A percentile compares a stretch with the other conserved stretches of the same genome.
phyloP scores from a whole-genome alignment of 2,329 filamentous ascomycete genomes.

The Botrytis medusae region DNA sequence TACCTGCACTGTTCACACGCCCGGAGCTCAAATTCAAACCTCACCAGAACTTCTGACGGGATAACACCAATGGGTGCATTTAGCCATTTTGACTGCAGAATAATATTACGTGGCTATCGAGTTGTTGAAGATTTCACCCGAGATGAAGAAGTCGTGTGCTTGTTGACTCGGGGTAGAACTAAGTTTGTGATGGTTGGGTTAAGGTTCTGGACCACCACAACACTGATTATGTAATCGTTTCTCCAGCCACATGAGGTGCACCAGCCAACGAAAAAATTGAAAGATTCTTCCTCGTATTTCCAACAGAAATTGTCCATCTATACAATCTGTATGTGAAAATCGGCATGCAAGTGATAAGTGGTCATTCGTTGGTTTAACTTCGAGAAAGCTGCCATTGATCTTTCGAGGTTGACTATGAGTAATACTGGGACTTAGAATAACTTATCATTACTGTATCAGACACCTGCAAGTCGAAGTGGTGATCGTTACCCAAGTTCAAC shows the following conservation, averaged over 20 bases:
- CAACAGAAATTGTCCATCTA: not conserved
- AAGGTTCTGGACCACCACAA: constrained; percentile 1
- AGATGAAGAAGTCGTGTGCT: not conserved
- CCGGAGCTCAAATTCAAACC: not conserved
- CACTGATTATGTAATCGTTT: not conserved
- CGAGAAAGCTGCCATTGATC: not conserved
- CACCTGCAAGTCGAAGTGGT: not conserved
- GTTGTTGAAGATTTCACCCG: not conserved
- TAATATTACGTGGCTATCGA: not conserved
- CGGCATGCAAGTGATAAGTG: not conserved
- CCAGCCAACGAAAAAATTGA: not conserved
- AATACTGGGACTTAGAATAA: not conserved
- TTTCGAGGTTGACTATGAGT: not conserved
- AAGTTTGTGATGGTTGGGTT: not conserved
- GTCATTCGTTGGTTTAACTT: not conserved
- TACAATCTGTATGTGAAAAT: not conserved
- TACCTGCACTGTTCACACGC: not conserved
- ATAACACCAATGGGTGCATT: not conserved
- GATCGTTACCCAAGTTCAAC: not conserved
- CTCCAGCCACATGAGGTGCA: not conserved
- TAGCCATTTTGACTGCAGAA: not conserved
- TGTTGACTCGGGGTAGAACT: constrained; percentile 10
- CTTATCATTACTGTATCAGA: not conserved
- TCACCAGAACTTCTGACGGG: not conserved
- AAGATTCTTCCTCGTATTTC: not conserved